These are phyloP conservation scores for Laguncularia racemosa DNA, from an alignment of 345 rosid species.

Conservation along the genomic window DNA sequence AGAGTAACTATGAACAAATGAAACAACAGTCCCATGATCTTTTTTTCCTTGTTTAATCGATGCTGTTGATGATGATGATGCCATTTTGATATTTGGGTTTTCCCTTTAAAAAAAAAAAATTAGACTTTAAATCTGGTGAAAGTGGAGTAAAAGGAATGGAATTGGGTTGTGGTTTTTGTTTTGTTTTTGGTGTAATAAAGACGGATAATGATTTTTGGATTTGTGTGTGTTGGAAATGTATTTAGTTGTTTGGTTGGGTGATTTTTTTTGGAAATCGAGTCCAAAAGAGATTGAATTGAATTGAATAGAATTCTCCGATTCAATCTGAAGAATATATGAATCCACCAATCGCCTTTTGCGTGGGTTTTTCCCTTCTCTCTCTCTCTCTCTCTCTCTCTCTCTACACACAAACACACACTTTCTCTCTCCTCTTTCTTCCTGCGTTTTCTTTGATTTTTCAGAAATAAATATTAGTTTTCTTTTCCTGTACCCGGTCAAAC, in stretches of 20 bases:
- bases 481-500: too few species aligned
- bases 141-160: constrained; percentile 14
- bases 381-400: background rate
- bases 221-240: too few species aligned
- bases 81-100: constrained; percentile 8
- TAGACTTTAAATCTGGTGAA: constrained; percentile 9
- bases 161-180: constrained; percentile 13
- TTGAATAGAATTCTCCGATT: too few species aligned
- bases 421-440: too few species aligned
- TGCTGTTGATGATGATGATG: constrained; percentile 7
- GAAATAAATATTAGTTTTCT: too few species aligned
- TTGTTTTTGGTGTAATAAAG: constrained; percentile 1
- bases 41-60: constrained; percentile 17
- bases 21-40: constrained; percentile 10
- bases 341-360: too few species aligned
- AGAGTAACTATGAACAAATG: constrained; percentile 22
- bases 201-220: too few species aligned
- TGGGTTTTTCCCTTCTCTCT: background rate
- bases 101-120: constrained; percentile 2
- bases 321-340: too few species aligned
- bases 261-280: too few species aligned
- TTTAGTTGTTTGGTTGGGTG: too few species aligned
- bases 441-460: too few species aligned
- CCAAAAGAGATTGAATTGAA: too few species aligned
- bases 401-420: background rate